Conservation (phyloP, 352 stramenopile species). For the Globisporangium abappressorium region DNA sequence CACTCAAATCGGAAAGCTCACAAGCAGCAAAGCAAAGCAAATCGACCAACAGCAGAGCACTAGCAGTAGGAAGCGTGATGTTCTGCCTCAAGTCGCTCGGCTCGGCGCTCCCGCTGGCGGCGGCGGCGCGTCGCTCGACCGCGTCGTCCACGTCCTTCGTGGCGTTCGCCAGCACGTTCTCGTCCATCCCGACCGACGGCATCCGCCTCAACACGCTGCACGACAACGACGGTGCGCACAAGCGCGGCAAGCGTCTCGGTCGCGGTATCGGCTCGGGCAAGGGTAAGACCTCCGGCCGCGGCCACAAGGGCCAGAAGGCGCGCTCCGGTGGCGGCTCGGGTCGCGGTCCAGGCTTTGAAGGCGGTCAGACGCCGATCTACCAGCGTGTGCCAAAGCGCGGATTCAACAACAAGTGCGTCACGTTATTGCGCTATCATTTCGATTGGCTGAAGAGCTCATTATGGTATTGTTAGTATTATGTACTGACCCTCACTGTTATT, state of each 20-base stretch:
- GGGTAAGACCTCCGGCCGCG: conserved; percentile 94
- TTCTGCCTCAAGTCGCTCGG: conserved; percentile 61
- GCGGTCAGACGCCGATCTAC: conserved; percentile 97
- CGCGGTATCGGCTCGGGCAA: conserved; percentile 91
- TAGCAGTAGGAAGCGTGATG: conserved; percentile 21
- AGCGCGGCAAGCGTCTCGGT: conserved; percentile 89
- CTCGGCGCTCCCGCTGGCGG: conserved; percentile 38
- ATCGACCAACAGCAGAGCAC: background rate
- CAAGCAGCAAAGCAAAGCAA: background rate
- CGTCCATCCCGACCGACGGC: conserved; percentile 44
- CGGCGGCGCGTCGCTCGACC: conserved; percentile 8
- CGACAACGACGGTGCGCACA: conserved; percentile 86
- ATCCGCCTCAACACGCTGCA: conserved; percentile 84
- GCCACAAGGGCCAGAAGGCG: conserved; percentile 98
- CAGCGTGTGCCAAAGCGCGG: conserved; percentile 96
- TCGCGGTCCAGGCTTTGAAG: conserved; percentile 93
- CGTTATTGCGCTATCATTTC: conserved; percentile 17
- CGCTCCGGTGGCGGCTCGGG: conserved; percentile 82
- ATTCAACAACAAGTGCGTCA: conserved; percentile 91
- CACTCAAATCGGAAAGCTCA: conserved; percentile 13
- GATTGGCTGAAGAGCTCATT: background rate
- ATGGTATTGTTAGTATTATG: background rate
- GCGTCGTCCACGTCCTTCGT: conserved; percentile 11
- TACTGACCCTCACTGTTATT: background rate
- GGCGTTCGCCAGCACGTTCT: conserved; percentile 52